Evolutionary conservation across 192 early-diverging fungal species (phyloP), one percentile per base, ranked within the genome.

Genomic region (Umbelopsis sp.): DNA sequence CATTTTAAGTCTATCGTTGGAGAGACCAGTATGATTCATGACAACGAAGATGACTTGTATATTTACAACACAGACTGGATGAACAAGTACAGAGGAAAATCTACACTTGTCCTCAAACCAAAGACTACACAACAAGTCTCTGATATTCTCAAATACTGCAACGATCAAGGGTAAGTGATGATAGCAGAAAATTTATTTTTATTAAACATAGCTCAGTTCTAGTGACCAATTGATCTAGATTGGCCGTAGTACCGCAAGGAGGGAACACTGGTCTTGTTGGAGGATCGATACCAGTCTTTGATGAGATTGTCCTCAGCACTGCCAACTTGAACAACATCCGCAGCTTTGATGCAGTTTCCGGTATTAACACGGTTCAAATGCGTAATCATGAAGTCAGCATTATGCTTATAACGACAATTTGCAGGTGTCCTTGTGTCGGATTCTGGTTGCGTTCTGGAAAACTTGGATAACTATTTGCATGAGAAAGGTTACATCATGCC

Each of bases 211-310:
- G 18, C 9, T 64, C 22, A 30, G 21, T 23, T 66, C 33, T 27
- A 21, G 41, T 44, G 23, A 30, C 3, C 12, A 18, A 18, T 20
- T 33, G 12, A 49, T 23, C 18, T 37, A 80, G 78, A 51, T 77
- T 99, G 25, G 97, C 98, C 2, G 92, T 99, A 35, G 94, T 96
- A 10, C 96, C 98, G 37, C 98, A 99, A 81, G 97, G 98, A 64
- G 98, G 97, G 48, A 99, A 99, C 79, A 99, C 95, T 3, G 96
- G 96, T 33, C 84, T 99, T 22, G 97, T 98, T 22, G 97, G 97
- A 67, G 98, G 98, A 21, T 88, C 92, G 52, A 92, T 98, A 1
- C 94, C 96, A 7, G 94, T 99, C 0, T 92, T 95, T 80, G 98
- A 99, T 74, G 98, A 99, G 79, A 88, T 99, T 53, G 85, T 99